Conservation (phyloP, 2,329 filamentous ascomycete species). For the Diaporthe eres region DNA sequence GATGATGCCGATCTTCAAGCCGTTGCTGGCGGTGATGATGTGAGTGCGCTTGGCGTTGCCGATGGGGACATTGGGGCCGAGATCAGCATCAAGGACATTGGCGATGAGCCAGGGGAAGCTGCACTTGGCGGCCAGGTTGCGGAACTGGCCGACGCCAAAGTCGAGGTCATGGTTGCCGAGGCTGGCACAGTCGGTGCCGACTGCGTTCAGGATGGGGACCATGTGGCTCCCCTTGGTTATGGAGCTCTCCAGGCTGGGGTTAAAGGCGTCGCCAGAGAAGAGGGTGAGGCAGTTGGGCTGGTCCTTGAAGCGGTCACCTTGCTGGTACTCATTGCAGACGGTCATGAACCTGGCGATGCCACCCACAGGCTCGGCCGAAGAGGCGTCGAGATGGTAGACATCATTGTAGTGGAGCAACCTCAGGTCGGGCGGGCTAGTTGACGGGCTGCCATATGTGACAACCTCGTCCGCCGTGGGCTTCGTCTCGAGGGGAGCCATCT, state of each 20-base stretch:
- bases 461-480: conserved; percentile 40
- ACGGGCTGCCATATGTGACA: conserved; percentile 51
- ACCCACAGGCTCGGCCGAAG: conserved; percentile 85
- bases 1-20: conserved; percentile 87
- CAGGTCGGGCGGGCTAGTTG: conserved; percentile 70
- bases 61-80: conserved; percentile 81
- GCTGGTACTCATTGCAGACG: conserved; percentile 81
- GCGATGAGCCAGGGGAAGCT: conserved; percentile 91
- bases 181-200: conserved; percentile 85
- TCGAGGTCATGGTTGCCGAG: conserved; percentile 94
- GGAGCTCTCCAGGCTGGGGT: conserved; percentile 89
- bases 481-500: conserved; percentile 38
- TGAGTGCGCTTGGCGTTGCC: conserved; percentile 82
- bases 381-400: conserved; percentile 87
- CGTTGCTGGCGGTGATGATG: conserved; percentile 85
- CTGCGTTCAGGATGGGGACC: conserved; percentile 85
- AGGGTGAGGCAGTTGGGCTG: conserved; percentile 80
- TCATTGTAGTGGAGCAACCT: conserved; percentile 94
- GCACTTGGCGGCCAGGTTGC: conserved; percentile 80
- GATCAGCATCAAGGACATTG: conserved; percentile 86
- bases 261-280: conserved; percentile 94
- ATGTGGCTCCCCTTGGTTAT: conserved; percentile 93
- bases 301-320: conserved; percentile 69
- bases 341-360: conserved; percentile 86
- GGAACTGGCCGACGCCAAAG: conserved; percentile 88